Base-by-base conservation (phyloP, 2,329 filamentous ascomycete species). In the Nothomitra cinnamomea region DNA sequence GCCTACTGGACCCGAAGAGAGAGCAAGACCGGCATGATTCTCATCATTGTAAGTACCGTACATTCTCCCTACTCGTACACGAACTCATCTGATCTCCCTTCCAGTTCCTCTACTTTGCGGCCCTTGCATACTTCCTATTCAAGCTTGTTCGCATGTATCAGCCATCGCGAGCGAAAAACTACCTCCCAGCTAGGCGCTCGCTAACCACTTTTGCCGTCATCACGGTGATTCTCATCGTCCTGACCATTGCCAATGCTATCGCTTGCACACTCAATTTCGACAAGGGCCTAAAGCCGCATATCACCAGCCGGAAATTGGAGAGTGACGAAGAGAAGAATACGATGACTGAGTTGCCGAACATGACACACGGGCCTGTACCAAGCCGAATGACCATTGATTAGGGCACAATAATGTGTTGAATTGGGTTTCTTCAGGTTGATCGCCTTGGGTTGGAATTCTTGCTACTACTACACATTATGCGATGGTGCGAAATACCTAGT, bases 81-180 rank as follows among this genome's bases (percentile, higher is more conserved):
- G 17, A 35, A 21, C 60, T 63, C 55, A 61, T 54, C 25, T 40
- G 19, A 10, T 24, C 5, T 35, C 7, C 25, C 35, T 32, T 42
- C 40, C 57, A 77, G 73, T 62, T 89, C 52, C 76, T 95, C 55
- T 95, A 94, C 69, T 82, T 95, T 59, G 87, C 84, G 57, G 90
- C 82, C 40, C 77, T 96, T 59, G 87, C 82, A 55, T 98, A 96
- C 72, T 98, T 98, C 73, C 78, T 95, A 65, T 98, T 95, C 79
- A 98, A 98, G 75, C 80, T 98, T 53, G 84, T 92, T 56, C 86
- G 92, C 65, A 98, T 98, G 80, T 98, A 94, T 69, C 80, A 84
- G 60, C 71, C 78, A 10, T 66, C 66, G 43, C 77, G 79, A 60
- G 66, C 65, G 52, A 53, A 65, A 1, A 74, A 79, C 58, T 98